Conservation (phyloP, 495 filamentous ascomycete genomes). For the Durotheca rogersii region DNA sequence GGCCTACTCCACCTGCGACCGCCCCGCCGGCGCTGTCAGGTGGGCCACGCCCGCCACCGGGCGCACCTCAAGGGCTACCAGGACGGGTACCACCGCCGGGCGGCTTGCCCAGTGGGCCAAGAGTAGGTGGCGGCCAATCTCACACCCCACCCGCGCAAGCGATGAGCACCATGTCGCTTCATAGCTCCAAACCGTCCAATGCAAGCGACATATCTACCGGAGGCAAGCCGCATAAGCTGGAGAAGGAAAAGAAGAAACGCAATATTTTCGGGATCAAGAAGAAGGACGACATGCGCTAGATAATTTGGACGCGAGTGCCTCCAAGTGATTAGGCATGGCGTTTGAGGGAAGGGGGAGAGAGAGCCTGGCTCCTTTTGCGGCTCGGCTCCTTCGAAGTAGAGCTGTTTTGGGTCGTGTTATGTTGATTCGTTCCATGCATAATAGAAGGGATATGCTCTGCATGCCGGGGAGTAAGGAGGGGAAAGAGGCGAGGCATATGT, state of each 20-base stretch:
- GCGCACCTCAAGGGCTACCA: slow-evolving; percentile 21
- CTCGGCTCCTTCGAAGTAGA: slow-evolving; percentile 4
- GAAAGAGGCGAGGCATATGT: too few species aligned
- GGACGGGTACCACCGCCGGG: slow-evolving; percentile 31
- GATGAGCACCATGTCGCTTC: slow-evolving; percentile 58
- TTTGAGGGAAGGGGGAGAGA: background rate
- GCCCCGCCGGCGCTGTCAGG: slow-evolving; percentile 34
- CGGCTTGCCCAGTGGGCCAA: slow-evolving; percentile 30
- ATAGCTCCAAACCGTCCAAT: slow-evolving; percentile 42
- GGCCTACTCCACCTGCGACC: slow-evolving; percentile 56
- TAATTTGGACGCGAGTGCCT: too few species aligned
- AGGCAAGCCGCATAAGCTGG: slow-evolving; percentile 50
- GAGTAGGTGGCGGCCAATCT: slow-evolving; percentile 20
- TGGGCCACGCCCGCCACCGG: slow-evolving; percentile 37
- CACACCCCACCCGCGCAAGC: slow-evolving; percentile 56
- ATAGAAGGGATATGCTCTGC: too few species aligned
- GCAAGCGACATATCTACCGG: slow-evolving; percentile 34
- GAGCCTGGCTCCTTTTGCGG: slow-evolving; percentile 16
- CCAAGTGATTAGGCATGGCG: too few species aligned
- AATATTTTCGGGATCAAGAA: slow-evolving; percentile 75
- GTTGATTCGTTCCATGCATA: slow-evolving; percentile 14
- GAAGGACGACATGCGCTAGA: slow-evolving; percentile 12
- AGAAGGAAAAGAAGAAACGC: slow-evolving; percentile 73
- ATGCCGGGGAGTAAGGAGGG: background rate
- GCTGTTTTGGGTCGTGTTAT: slow-evolving; percentile 5